Conservation (phyloP, 2,329 filamentous ascomycete genomes). For the Hysterium pulicare region DNA sequence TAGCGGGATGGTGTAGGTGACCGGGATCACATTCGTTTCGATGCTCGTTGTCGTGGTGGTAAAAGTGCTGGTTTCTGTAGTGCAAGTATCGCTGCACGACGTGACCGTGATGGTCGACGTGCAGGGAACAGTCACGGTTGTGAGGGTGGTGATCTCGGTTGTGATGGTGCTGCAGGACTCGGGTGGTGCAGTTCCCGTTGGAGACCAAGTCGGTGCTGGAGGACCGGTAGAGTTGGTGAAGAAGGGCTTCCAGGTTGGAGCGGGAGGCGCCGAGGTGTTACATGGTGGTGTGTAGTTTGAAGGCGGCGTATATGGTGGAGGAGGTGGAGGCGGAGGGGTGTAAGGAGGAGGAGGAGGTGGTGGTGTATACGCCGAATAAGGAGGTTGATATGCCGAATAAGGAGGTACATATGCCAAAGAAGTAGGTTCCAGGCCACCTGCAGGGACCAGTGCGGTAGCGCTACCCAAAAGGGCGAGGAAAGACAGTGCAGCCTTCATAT, state of each 20-base stretch:
- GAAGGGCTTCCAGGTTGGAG: background rate
- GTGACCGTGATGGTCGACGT: background rate
- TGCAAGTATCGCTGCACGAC: background rate
- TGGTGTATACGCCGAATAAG: background rate
- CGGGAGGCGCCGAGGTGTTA: background rate
- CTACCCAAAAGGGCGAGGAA: slow-evolving; percentile 31
- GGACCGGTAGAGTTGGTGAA: background rate
- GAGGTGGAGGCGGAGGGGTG: slow-evolving; percentile 1
- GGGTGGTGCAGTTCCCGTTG: background rate
- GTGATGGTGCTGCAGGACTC: background rate
- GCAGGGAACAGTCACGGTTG: background rate
- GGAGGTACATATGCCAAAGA: too few relatives aligned
- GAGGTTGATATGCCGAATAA: background rate
- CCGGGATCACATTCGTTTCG: background rate
- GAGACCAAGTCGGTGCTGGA: background rate
- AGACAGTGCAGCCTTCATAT: slow-evolving; percentile 29
- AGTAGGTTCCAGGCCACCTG: too few relatives aligned
- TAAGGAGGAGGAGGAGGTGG: slow-evolving; percentile 1
- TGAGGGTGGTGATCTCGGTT: background rate
- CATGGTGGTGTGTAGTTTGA: background rate
- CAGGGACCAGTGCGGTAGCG: too few relatives aligned
- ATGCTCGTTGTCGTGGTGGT: background rate
- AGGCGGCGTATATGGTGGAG: background rate
- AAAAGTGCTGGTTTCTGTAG: background rate
- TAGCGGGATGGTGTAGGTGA: background rate